Base-by-base conservation (phyloP, 108 stramenopile genomes). In the Nitzschia palea region DNA sequence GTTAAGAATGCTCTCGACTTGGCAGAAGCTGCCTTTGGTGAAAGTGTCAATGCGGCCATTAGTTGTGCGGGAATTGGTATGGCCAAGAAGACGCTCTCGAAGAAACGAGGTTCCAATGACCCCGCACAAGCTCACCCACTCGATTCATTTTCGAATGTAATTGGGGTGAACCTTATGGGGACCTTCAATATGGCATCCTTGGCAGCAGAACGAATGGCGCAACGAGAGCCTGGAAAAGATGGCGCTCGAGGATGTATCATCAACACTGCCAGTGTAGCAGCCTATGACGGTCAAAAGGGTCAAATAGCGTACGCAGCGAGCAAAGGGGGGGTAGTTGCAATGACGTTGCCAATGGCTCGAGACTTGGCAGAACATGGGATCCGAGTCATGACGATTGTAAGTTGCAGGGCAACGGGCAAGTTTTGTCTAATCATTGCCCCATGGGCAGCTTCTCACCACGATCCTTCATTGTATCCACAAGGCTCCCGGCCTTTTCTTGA, bases 261-360 rank as follows among this genome's bases (percentile, higher is more conserved):
- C 63, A 96, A 97, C 75, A 99, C 98, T 0, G 95, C 97, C 5
- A 83, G 80, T 44, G 86, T 99, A 33, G 97, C 98, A 5, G 98
- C 97, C 6, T 96, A 74, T 59, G 97, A 99, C 20, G 98, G 98
- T 18, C 97, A 98, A 71, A 77, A 87, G 14, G 95, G 95, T 1
- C 90, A 95, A 77, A 88, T 88, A 25, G 97, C 98, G 4, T 98
- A 98, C 66, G 80, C 95, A 12, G 84, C 96, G 0, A 86, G 85
- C 62, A 98, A 98, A 71, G 97, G 88, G 42, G 98, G 91, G 0
- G 74, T 98, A 28, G 95, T 88, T 30, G 88, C 82, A 2, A 86
- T 92, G 86, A 89, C 90, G 4, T 79, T 98, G 12, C 95, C 97
- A 10, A 75, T 95, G 71, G 96, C 98, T 5, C 68, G 97, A 50